Evolutionary conservation across 1,284 basidiomycete species (phyloP), one percentile per base, ranked within the genome.

Genomic region (Trichosporon sp.): DNA sequence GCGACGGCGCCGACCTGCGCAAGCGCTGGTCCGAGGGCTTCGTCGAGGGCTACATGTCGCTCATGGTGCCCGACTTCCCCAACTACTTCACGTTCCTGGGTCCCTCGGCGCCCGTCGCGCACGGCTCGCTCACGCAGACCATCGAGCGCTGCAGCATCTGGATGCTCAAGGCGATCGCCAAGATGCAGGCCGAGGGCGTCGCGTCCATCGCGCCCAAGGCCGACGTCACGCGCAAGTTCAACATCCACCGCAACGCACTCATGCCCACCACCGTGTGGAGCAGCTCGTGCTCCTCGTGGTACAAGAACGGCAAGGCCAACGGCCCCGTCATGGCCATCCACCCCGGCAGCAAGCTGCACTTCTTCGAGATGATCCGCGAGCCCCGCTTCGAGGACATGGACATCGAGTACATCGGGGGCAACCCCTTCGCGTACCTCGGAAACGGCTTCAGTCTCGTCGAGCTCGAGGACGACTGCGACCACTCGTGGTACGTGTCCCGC

Each of bases 331-430:
- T 70, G 34, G 71, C 72, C 35, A 73, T 75, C 56, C 75, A 72
- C 64, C 71, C 74, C 1, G 74, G 74, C 5, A 68, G 67, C 56
- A 66, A 72, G 56, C 58, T 72, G 62, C 72, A 74, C 31, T 72
- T 77, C 66, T 74, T 77, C 44, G 75, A 78, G 65, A 72, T 78
- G 68, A 67, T 75, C 63, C 67, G 68, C 12, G 25, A 75, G 44
- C 77, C 77, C 0, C 73, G 78, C 4, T 81, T 76, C 73, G 79
- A 81, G 68, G 79, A 80, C 66, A 80, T 68, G 68, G 71, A 76
- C 7, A 78, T 73, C 60, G 68, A 74, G 65, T 72, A 76, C 65
- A 69, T 74, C 21, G 51, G 68, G 25, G 69, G 67, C 12, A 78
- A 76, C 62, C 70, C 72, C 8, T 79, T 76, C 65, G 67, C 70